Conservation (phyloP, 2,329 filamentous ascomycete genomes). For the Ceratocystis albifundus region DNA sequence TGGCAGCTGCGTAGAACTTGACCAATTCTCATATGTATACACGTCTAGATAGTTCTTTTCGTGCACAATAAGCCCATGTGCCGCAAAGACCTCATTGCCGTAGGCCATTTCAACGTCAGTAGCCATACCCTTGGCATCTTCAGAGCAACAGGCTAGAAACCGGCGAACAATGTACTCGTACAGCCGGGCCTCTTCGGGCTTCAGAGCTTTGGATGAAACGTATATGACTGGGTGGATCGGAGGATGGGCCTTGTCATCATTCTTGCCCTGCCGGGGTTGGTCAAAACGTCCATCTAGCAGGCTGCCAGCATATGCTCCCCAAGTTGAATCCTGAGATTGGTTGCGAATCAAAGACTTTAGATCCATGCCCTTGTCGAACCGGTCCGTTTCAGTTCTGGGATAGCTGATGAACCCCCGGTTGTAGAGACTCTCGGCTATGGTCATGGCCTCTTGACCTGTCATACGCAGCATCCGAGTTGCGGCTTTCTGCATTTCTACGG, state of each 20-base stretch:
- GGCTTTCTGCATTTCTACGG: slow-evolving; percentile 92
- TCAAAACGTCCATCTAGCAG: slow-evolving; percentile 66
- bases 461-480: slow-evolving; percentile 82
- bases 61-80: slow-evolving; percentile 72
- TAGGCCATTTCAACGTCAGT: slow-evolving; percentile 79
- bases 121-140: slow-evolving; percentile 77
- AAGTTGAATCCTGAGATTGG: slow-evolving; percentile 62
- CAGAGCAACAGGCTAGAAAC: slow-evolving; percentile 90
- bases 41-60: slow-evolving; percentile 91
- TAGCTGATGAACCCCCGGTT: slow-evolving; percentile 96
- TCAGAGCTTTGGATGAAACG: slow-evolving; percentile 52
- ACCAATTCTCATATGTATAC: slow-evolving; percentile 95
- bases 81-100: slow-evolving; percentile 69
- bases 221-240: slow-evolving; percentile 95
- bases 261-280: slow-evolving; percentile 66
- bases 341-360: slow-evolving; percentile 69
- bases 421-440: slow-evolving; percentile 73
- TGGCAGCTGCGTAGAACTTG: slow-evolving; percentile 71
- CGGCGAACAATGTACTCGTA: slow-evolving; percentile 89
- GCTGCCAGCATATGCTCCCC: slow-evolving; percentile 69
- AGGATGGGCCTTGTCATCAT: slow-evolving; percentile 95
- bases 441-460: slow-evolving; percentile 85
- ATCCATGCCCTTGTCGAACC: slow-evolving; percentile 84
- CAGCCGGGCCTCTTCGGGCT: slow-evolving; percentile 58
- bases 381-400: slow-evolving; percentile 91